Conservation (phyloP, 2,329 filamentous ascomycete genomes). For the Colletotrichum australisinense region DNA sequence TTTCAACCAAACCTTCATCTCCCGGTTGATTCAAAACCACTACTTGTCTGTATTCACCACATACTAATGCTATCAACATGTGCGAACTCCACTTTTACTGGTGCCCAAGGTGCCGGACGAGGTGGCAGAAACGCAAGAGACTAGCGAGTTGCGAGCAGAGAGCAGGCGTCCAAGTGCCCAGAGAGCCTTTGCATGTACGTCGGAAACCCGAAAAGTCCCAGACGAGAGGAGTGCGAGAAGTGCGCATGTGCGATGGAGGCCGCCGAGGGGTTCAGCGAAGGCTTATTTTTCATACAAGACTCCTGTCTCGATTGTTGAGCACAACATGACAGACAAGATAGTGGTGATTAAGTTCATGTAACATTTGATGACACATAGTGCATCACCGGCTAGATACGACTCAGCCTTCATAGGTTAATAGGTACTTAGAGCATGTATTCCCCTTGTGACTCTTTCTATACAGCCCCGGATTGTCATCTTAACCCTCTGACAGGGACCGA, state of each 20-base stretch:
- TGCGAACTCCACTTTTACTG: constrained; percentile 50
- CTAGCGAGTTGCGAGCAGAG: constrained; percentile 50
- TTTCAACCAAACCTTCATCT: neutral
- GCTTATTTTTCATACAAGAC: neutral
- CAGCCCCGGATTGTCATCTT: neutral
- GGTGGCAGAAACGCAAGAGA: constrained; percentile 48
- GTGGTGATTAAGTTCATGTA: neutral
- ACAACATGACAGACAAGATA: neutral
- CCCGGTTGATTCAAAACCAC: neutral
- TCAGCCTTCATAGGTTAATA: neutral
- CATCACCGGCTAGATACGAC: neutral
- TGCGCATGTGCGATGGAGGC: constrained; percentile 45
- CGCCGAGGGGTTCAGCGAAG: constrained; percentile 41
- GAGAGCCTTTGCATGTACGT: constrained; percentile 52
- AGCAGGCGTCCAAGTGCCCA: constrained; percentile 44
- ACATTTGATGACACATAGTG: neutral
- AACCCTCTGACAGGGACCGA: neutral
- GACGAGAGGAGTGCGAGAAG: constrained; percentile 45
- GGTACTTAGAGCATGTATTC: neutral
- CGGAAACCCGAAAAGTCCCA: constrained; percentile 45
- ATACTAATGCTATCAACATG: constrained; percentile 39
- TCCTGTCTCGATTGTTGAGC: neutral
- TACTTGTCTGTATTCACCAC: neutral
- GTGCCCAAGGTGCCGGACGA: constrained; percentile 45
- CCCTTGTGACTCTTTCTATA: neutral